These are phyloP conservation scores for Cutaneotrichosporon curvatum DNA, from an alignment of 1,284 basidiomycete genomes.

Conservation along the genomic window DNA sequence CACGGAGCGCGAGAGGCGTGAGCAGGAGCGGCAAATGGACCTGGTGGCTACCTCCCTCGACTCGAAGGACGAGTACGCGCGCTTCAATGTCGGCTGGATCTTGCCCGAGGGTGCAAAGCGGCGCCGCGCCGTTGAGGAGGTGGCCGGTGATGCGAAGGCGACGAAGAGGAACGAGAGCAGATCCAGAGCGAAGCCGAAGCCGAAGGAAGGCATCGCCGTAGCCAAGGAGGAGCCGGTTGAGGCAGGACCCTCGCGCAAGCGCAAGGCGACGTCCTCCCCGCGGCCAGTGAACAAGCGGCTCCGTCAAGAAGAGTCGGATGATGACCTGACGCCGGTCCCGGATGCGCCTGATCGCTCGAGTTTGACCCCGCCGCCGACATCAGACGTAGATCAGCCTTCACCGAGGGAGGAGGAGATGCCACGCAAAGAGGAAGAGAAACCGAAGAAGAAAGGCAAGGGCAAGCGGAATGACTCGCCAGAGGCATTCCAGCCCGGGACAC, in stretches of 20 bases:
- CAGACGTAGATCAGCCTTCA: not conserved
- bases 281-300: too few species aligned
- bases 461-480: not conserved
- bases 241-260: conserved; percentile 9
- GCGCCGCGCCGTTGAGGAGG: conserved; percentile 5
- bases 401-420: not conserved
- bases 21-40: conserved; percentile 31
- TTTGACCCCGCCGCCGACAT: not conserved
- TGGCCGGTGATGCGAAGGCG: too few species aligned
- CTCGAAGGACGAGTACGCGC: conserved; percentile 63
- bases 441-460: not conserved
- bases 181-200: not conserved
- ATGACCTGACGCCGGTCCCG: conserved; percentile 13
- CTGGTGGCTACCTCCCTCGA: conserved; percentile 61
- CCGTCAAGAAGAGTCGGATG: conserved; percentile 40
- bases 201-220: not conserved
- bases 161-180: not conserved
- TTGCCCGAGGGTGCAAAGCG: conserved; percentile 63
- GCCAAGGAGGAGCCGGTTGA: not conserved
- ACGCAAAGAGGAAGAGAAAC: not conserved
- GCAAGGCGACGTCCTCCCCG: not conserved
- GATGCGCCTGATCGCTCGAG: not conserved
- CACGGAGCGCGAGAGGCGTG: conserved; percentile 45
- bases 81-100: conserved; percentile 86
- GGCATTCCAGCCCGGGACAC: conserved; percentile 30